Percentiles rank a stretch among this genome's conserved stretches.
Conservation (phyloP, 345 rosid species). For the Citrus reticulata region DNA sequence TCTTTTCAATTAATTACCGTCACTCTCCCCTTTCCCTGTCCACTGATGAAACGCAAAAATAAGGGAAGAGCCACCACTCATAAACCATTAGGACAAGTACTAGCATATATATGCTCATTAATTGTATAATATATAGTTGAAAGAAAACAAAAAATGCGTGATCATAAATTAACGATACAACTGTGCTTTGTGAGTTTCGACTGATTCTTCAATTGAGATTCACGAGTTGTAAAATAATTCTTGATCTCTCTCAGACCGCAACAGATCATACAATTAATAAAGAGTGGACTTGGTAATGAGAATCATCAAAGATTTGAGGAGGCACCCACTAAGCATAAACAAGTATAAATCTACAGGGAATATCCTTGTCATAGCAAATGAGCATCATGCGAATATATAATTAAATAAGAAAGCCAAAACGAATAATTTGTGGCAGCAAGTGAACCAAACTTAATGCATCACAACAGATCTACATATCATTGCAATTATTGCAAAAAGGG, state of each 20-base stretch:
- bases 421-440: conserved; percentile 11
- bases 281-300: conserved; percentile 2
- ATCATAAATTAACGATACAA: not conserved
- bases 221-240: not conserved
- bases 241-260: not conserved
- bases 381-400: conserved; percentile 3
- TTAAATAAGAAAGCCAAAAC: conserved; percentile 12
- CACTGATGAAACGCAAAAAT: not conserved
- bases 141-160: not conserved
- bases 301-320: not conserved
- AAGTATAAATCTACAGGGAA: conserved; percentile 6
- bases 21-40: not conserved
- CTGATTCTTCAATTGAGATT: not conserved
- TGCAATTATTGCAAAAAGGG: conserved; percentile 18
- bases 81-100: not conserved
- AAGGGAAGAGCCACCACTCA: not conserved
- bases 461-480: conserved; percentile 1
- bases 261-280: not conserved
- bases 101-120: not conserved
- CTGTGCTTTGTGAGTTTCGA: not conserved
- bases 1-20: not conserved
- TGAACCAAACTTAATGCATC: conserved; percentile 4
- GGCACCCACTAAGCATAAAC: conserved; percentile 11
- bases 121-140: not conserved
- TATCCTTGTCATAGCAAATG: conserved; percentile 11